Percentiles rank a stretch among this genome's conserved stretches.
These are phyloP conservation scores for Parastagonospora avenae DNA, from an alignment of 2,329 filamentous ascomycete genomes.

Conservation along the genomic window DNA sequence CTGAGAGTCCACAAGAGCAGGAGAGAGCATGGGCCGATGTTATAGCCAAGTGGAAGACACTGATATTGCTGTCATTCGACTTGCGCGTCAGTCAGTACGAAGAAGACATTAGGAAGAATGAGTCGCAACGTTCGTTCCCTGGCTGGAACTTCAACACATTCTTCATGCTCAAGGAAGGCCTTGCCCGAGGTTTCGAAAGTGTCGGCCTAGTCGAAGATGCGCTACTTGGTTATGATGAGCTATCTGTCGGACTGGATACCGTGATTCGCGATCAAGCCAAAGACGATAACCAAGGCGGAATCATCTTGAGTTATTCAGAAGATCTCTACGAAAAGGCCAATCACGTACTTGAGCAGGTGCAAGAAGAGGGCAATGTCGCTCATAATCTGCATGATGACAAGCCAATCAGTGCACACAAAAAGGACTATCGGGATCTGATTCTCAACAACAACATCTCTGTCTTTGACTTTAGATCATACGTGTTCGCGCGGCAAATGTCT, in stretches of 20 bases:
- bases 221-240: conserved; percentile 90
- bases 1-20: conserved; percentile 76
- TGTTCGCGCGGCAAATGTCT: conserved; percentile 87
- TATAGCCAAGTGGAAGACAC: conserved; percentile 81
- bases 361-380: conserved; percentile 21
- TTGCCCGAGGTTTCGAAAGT: conserved; percentile 93
- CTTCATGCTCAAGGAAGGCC: conserved; percentile 94
- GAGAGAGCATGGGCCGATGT: conserved; percentile 84
- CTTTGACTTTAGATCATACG: conserved; percentile 93
- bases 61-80: conserved; percentile 90
- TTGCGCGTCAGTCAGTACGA: conserved; percentile 91
- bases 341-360: conserved; percentile 24
- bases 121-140: conserved; percentile 81
- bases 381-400: conserved; percentile 34
- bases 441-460: conserved; percentile 93
- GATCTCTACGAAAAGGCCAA: conserved; percentile 65
- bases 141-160: conserved; percentile 99
- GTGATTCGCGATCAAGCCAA: conserved; percentile 75
- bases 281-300: conserved; percentile 70
- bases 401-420: conserved; percentile 55
- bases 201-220: conserved; percentile 96
- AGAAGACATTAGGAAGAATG: conserved; percentile 94
- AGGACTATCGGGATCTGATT: conserved; percentile 89
- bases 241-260: conserved; percentile 83
- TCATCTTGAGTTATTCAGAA: conserved; percentile 73